Evolutionary conservation across 108 stramenopile genomes (phyloP), one percentile per base, ranked within the genome.

Genomic region (Licmophora abbreviata): DNA sequence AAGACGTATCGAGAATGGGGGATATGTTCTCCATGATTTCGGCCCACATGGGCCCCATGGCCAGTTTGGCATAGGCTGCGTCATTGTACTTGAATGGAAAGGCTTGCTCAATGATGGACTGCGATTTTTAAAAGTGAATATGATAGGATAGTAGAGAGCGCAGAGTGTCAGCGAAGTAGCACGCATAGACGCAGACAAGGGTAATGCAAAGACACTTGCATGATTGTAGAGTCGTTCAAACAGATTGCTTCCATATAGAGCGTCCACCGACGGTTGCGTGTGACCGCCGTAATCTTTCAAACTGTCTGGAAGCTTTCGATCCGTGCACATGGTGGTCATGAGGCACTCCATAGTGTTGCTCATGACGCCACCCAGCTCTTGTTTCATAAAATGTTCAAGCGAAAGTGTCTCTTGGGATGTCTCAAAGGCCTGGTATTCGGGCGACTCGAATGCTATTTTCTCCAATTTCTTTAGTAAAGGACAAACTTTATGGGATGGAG

Each of bases 321-420:
- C 86, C 8, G 81, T 91, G 48, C 93, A 88, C n/a, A 87, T 75
- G 0, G 86, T 86, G 3, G 87, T 88, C 86, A 91, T 91, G 31
- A 90, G 51, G 65, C 93, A 94, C 68, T 93, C 92, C 44, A 84
- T 31, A 9, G 59, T 43, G 27, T 59, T 12, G 10, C 9, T 23
- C 12, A 44, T 42, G 37, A 64, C 25, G 42, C 25, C 12, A 38
- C 34, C 54, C 23, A n/a, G 41, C 8, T 35, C 38, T 7, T 58
- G 12, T 18, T 37, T 26, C 15, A 54, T 40, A 32, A 69, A 70
- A 14, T 48, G 31, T 15, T 52, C 28, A 15, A 77, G n/a, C 4
- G 34, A 31, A 51, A 58, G 43, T 1, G 32, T 59, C 48, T 77
- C 73, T 1, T 64, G 29, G 12, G 69, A 71, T 4, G 29, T 51